These are phyloP conservation scores for Stachybotrys chlorohalonatus DNA, from an alignment of 2,329 filamentous ascomycete genomes.

Conservation along the genomic window DNA sequence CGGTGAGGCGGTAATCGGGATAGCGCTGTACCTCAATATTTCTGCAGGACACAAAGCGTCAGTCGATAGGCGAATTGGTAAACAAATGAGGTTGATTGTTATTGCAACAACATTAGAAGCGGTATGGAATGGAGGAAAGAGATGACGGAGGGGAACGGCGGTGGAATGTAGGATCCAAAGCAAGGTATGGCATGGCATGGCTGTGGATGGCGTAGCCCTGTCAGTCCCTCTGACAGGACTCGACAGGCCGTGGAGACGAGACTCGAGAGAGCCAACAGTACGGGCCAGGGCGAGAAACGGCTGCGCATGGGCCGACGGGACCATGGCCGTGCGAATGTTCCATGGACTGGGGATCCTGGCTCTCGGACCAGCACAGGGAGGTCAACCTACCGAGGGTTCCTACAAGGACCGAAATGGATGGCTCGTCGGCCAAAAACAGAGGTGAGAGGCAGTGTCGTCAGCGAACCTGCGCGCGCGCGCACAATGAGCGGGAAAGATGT, in stretches of 20 bases:
- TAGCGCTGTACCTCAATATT: background rate
- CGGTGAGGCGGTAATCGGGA: background rate
- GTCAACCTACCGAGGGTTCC: background rate
- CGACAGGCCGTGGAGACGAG: background rate
- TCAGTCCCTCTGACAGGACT: background rate
- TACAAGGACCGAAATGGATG: background rate
- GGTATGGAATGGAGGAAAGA: slow-evolving; percentile 12
- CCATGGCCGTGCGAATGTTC: background rate
- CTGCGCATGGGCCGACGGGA: background rate
- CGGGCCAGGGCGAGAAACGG: background rate
- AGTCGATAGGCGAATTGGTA: background rate
- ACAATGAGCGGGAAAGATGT: too few relatives aligned
- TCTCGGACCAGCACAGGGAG: background rate
- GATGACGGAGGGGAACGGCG: slow-evolving; percentile 3
- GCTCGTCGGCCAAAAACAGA: background rate
- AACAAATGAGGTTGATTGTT: background rate
- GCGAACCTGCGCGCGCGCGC: too few relatives aligned
- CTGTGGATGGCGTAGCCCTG: slow-evolving; percentile 1
- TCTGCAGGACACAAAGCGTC: background rate
- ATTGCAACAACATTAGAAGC: background rate
- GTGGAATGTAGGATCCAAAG: slow-evolving; percentile 7
- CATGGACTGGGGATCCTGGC: background rate
- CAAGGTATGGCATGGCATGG: slow-evolving; percentile 1
- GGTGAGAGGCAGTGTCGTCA: background rate
- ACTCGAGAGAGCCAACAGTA: background rate